These are phyloP conservation scores for Orbilia brochopaga DNA, from an alignment of 2,329 filamentous ascomycete genomes.

Conservation along the genomic window DNA sequence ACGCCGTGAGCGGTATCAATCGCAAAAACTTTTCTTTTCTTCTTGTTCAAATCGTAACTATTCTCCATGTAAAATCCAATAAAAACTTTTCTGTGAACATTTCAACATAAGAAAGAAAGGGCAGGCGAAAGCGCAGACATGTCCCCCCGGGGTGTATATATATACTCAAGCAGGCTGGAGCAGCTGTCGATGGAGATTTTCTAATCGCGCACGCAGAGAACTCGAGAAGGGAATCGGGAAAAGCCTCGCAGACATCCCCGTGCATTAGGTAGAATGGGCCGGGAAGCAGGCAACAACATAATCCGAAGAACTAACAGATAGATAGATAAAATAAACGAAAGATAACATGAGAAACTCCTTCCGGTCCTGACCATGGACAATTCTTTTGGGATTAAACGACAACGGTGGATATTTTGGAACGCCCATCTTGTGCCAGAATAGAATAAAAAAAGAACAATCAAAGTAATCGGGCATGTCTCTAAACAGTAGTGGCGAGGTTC, in stretches of 20 bases:
- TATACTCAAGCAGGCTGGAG: background rate
- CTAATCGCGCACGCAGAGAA: constrained; percentile 15
- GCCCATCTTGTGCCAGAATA: constrained; percentile 49
- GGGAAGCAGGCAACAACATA: background rate
- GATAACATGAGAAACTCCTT: constrained; percentile 41
- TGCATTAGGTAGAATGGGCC: background rate
- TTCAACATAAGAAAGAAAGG: background rate
- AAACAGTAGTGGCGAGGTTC: constrained; percentile 32
- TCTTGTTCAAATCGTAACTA: background rate
- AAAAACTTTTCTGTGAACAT: background rate
- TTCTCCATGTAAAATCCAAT: background rate
- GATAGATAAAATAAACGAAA: constrained; percentile 7
- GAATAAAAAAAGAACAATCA: background rate
- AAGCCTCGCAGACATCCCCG: background rate
- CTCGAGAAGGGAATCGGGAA: background rate
- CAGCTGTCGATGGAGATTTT: constrained; percentile 28
- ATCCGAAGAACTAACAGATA: background rate
- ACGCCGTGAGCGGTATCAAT: background rate
- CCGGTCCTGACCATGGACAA: constrained; percentile 50
- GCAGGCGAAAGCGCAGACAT: background rate
- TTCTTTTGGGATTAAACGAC: constrained; percentile 45
- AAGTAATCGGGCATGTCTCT: constrained; percentile 23
- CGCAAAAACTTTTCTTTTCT: constrained; percentile 3
- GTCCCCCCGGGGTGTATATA: background rate
- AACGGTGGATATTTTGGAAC: constrained; percentile 29